Conservation (phyloP, 2,329 filamentous ascomycete genomes). For the Exophiala spinifera region DNA sequence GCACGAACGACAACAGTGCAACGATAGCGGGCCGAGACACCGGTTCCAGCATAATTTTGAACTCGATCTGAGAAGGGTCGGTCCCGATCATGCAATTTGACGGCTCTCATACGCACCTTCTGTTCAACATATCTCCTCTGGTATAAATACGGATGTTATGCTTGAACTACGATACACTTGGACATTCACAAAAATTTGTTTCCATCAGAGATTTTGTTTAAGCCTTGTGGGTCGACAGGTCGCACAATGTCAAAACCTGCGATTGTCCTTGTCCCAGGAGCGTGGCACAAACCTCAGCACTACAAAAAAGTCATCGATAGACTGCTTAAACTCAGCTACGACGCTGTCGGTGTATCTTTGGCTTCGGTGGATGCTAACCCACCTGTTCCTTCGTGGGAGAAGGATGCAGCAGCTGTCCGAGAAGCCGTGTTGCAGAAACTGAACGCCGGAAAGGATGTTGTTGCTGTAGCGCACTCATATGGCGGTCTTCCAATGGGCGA, state of each 20-base stretch:
- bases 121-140: too few relatives aligned
- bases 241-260: conserved; percentile 28
- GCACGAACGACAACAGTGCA: too few relatives aligned
- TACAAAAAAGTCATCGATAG: conserved; percentile 21
- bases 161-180: too few relatives aligned
- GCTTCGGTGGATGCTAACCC: conserved; percentile 31
- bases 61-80: background rate
- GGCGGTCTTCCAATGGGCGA: conserved; percentile 34
- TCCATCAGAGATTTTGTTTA: too few relatives aligned
- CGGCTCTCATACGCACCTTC: too few relatives aligned
- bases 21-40: too few relatives aligned
- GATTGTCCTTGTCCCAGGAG: conserved; percentile 33
- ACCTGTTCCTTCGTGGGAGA: conserved; percentile 29
- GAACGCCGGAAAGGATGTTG: conserved; percentile 31
- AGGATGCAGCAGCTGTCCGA: conserved; percentile 31
- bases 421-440: conserved; percentile 16
- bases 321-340: conserved; percentile 25
- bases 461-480: conserved; percentile 34
- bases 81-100: too few relatives aligned
- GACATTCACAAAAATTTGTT: too few relatives aligned
- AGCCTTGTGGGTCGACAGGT: too few relatives aligned
- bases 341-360: conserved; percentile 27
- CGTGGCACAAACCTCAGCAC: conserved; percentile 32
- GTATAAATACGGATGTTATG: too few relatives aligned
- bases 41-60: background rate